Base-by-base conservation (phyloP, 2,329 filamentous ascomycete genomes). In the Arthrobotrys megalospora region DNA sequence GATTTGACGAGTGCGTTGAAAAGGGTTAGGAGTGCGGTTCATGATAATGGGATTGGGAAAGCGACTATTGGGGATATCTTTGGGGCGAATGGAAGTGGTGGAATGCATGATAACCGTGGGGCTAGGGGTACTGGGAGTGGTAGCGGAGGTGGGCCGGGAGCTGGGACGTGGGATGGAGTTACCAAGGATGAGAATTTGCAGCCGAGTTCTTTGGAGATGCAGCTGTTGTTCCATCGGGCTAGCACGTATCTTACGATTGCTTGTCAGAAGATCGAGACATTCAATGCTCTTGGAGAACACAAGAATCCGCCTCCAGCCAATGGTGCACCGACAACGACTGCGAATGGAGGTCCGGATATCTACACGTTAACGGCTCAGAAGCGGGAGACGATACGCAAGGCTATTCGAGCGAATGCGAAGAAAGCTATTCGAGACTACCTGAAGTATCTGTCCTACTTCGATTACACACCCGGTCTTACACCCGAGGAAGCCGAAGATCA, bases 171-270 rank as follows among this genome's bases (percentile, higher is more conserved):
- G 69, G 69, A 80, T 89, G 43, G 86, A 87, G 52, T 62, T n/a
- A 77, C 24, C 12, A 70, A 48, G 52, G 73, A 77, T 62, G 89
- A 90, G 66, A 87, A 88, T 80, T 87, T 92, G 79, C 92, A 94
- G 80, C 93, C 93, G 12, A 91, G 87, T 81, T 93, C 92, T 82
- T 86, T 94, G 80, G 91, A 93, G 82, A 87, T 88, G 58, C 93
- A 96, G 82, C 84, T 96, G 3, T 84, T 93, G 3, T 95, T 96
- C 83, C 91, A 94, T 80, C 89, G 93, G 53, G 93, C 90, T 0
- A 89, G 89, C 4, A 90, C 90, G 4, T 92, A 94, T 83, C 86
- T 96, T 41, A 89, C 88, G 3, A 87, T 93, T 81, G 92, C 93
- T 11, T 93, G 73, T 28, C 73, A 77, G 66, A 77, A 77, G 52